phyloP scores from a whole-genome alignment of 257 asterid species.

The Echites panduratus region DNA sequence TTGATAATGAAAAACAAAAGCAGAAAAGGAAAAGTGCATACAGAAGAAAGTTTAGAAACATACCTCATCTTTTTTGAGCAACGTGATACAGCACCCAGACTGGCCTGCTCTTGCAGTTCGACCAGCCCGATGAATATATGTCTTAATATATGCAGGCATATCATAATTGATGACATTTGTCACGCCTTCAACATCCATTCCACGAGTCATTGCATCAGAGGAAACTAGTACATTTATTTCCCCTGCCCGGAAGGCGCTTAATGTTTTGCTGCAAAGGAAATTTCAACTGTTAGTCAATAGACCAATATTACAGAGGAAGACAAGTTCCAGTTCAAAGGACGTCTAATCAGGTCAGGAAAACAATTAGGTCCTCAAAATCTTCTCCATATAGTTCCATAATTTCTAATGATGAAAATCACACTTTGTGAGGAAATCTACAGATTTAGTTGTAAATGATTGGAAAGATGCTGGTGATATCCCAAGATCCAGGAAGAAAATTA shows the following conservation, averaged over 20 bases:
- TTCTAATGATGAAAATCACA: background rate
- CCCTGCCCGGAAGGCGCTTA: constrained; percentile 74
- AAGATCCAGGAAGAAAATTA: background rate
- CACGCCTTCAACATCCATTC: constrained; percentile 94
- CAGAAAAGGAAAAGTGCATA: background rate
- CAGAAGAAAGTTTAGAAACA: constrained; percentile 6
- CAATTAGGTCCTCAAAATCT: background rate
- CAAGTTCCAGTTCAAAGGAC: background rate
- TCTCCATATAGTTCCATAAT: background rate
- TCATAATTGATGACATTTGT: constrained; percentile 78
- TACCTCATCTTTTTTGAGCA: constrained; percentile 70
- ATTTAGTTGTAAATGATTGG: background rate
- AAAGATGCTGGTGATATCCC: background rate
- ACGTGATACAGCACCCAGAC: constrained; percentile 70
- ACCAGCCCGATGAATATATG: constrained; percentile 87
- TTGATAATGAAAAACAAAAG: background rate
- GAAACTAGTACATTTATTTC: constrained; percentile 65
- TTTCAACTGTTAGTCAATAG: background rate
- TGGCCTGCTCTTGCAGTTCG: constrained; percentile 92
- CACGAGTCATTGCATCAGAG: constrained; percentile 91
- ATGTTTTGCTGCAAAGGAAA: constrained; percentile 52
- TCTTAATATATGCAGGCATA: constrained; percentile 70
- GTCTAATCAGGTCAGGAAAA: background rate
- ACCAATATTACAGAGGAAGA: background rate
- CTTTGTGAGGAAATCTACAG: background rate